Conservation (phyloP, 2,329 filamentous ascomycete genomes). For the Penicillium sumatraense region DNA sequence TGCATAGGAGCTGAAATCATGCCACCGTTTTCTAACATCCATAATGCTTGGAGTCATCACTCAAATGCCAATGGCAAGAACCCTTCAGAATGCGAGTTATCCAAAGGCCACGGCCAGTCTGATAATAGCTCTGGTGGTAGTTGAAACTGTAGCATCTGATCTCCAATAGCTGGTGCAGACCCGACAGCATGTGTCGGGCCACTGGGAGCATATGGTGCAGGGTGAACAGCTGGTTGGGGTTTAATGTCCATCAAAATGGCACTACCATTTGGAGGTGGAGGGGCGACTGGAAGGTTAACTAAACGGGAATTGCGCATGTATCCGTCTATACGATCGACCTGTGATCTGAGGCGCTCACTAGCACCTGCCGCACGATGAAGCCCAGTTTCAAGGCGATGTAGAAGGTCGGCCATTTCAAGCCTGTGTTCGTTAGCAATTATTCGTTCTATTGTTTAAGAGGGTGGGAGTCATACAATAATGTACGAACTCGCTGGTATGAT, state of each 20-base stretch:
- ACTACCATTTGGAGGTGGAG: conserved; percentile 14
- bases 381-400: conserved; percentile 49
- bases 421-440: conserved; percentile 7
- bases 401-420: conserved; percentile 51
- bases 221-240: conserved; percentile 7
- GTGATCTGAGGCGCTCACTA: conserved; percentile 44
- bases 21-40: not conserved
- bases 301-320: conserved; percentile 42
- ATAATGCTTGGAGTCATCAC: conserved; percentile 1
- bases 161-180: conserved; percentile 13
- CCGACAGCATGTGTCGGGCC: conserved; percentile 4
- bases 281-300: conserved; percentile 16
- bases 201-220: conserved; percentile 12
- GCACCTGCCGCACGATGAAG: conserved; percentile 47
- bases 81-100: conserved; percentile 27
- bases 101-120: conserved; percentile 47
- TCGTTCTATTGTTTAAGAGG: not conserved
- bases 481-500: conserved; percentile 48
- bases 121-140: conserved; percentile 46
- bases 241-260: conserved; percentile 8
- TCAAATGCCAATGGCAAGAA: conserved; percentile 31
- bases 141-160: conserved; percentile 42
- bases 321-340: conserved; percentile 51
- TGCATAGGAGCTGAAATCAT: no score
- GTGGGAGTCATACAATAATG: conserved; percentile 38